Base-by-base conservation (phyloP, 2,329 filamentous ascomycete genomes). In the Trichoderma atroviride region DNA sequence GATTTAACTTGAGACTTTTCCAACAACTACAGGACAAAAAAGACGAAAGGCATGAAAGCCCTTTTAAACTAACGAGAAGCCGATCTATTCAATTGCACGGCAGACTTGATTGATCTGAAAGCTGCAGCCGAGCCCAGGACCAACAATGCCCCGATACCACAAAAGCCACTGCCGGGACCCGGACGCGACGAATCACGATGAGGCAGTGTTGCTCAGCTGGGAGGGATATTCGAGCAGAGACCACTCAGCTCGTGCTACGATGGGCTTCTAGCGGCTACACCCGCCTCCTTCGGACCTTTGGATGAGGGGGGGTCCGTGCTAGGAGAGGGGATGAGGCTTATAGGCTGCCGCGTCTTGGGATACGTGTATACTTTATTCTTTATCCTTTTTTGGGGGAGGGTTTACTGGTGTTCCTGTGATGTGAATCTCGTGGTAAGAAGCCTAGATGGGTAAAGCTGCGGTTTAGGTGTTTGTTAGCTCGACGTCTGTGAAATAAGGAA, bases 221-320 rank as follows among this genome's bases (percentile, higher is more conserved):
- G 37, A 66, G 35, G 52, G 35, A 19, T 31, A 24, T 55, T 31
- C 11, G 31, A 29, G 43, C 10, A 35, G 14, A 5, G 37, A 22
- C n/a, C 37, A 33, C 11, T 62, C 58, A 68, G 66, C 60, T 69
- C 68, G 68, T 69, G 68, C 60, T 2, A 65, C 60, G 53, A 69
- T 65, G 40, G 55, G 35, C 40, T 24, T 52, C 52, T 56, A 22
- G 53, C 53, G 43, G 11, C 37, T 35, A 35, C 52, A 62, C 35
- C 27, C 52, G 31, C 40, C 14, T 47, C 4, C 24, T 13, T 37
- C 5, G 29, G 5, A n/a, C 19, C 7, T 22, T 58, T 37, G 10
- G n/a, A 13, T 16, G 10, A 9, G 56, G 31, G 29, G 56, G 31
- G 29, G 60, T 7, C 19, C 2, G 43, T 50, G 19, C 3, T 43